phyloP scores from a whole-genome alignment of 345 rosid species.

The Syzygium aromaticum region DNA sequence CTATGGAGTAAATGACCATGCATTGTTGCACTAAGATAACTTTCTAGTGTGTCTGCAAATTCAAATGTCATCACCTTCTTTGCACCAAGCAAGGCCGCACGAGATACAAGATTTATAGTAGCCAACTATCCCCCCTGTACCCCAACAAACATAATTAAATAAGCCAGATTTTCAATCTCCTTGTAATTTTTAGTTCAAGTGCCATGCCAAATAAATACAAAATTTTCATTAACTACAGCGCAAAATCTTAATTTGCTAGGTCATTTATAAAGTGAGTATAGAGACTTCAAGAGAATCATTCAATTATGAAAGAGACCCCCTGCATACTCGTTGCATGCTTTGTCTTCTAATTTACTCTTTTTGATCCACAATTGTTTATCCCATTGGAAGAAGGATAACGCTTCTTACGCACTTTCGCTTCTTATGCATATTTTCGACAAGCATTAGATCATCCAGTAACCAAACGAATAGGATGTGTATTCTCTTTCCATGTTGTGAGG shows the following conservation, averaged over 20 bases:
- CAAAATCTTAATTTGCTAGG: background rate
- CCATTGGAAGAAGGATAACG: background rate
- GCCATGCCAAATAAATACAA: background rate
- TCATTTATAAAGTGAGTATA: background rate
- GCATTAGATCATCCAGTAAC: background rate
- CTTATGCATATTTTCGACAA: too few species aligned
- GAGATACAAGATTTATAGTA: constrained; percentile 64
- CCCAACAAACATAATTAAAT: background rate
- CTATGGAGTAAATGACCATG: background rate
- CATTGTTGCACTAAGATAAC: background rate
- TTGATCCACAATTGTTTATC: background rate
- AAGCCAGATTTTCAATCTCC: background rate
- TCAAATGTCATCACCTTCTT: constrained; percentile 43
- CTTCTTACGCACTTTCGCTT: background rate
- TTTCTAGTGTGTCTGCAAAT: background rate
- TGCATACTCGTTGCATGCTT: background rate
- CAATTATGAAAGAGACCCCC: background rate
- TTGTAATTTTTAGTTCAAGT: background rate
- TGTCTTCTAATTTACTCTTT: background rate
- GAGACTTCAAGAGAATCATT: background rate
- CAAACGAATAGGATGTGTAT: background rate
- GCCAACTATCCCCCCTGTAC: constrained; percentile 71
- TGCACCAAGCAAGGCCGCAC: constrained; percentile 82
- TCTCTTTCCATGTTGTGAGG: background rate
- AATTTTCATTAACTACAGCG: background rate